A percentile compares a stretch with the other conserved stretches of the same genome.
These are phyloP conservation scores for Coniella lustricola DNA, from an alignment of 2,329 filamentous ascomycete genomes.

Conservation along the genomic window DNA sequence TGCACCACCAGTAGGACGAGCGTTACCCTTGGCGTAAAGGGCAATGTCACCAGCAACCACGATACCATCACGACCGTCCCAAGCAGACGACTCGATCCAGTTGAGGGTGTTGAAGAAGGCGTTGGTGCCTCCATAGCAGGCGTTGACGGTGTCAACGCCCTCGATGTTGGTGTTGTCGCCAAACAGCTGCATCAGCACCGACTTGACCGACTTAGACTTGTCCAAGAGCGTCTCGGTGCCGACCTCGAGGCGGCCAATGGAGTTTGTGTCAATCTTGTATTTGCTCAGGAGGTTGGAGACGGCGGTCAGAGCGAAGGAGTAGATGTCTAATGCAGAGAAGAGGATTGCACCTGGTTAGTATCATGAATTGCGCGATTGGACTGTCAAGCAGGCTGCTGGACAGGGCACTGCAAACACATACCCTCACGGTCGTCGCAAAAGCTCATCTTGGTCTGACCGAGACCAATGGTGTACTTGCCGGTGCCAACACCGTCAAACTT, in stretches of 20 bases:
- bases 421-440: conserved; percentile 88
- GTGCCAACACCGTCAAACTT: conserved; percentile 77
- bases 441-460: conserved; percentile 87
- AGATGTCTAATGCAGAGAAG: conserved; percentile 57
- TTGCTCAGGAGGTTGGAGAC: conserved; percentile 72
- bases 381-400: neutral
- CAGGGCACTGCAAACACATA: conserved; percentile 32
- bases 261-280: conserved; percentile 73
- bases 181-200: conserved; percentile 80
- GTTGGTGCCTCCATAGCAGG: conserved; percentile 82
- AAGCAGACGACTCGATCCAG: conserved; percentile 81
- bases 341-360: conserved; percentile 5
- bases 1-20: conserved; percentile 73
- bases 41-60: conserved; percentile 79
- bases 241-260: conserved; percentile 74
- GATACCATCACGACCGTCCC: conserved; percentile 77
- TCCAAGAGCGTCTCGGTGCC: conserved; percentile 80
- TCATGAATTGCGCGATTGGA: neutral
- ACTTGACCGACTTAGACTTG: conserved; percentile 89
- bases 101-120: conserved; percentile 77
- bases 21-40: conserved; percentile 76
- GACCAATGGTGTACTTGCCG: conserved; percentile 86
- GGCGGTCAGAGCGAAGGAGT: conserved; percentile 75
- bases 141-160: conserved; percentile 76
- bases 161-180: conserved; percentile 78